Percentiles rank a stretch among this genome's conserved stretches.
Conservation (phyloP, 306 rosid genomes). For the Corylus heterophylla region DNA sequence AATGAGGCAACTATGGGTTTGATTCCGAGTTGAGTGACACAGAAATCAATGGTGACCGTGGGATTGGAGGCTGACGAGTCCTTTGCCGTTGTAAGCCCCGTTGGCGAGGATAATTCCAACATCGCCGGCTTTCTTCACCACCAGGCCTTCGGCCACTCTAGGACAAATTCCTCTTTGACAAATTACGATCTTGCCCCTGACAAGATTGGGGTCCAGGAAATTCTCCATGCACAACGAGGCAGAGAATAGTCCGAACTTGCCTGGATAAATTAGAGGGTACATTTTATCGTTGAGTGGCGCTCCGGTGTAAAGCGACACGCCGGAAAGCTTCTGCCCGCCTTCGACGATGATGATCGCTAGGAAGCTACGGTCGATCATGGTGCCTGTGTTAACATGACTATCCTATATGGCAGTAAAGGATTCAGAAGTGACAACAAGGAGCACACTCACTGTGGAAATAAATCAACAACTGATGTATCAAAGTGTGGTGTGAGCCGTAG, state of each 20-base stretch:
- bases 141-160: constrained; percentile 80
- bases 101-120: constrained; percentile 86
- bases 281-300: constrained; percentile 54
- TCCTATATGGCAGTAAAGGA: too few species aligned
- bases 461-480: too few species aligned
- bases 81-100: constrained; percentile 78
- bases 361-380: constrained; percentile 72
- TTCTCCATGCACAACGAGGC: constrained; percentile 83
- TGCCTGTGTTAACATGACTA: constrained; percentile 38
- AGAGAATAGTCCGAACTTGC: constrained; percentile 60
- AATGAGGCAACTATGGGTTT: constrained; percentile 87
- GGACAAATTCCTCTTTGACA: constrained; percentile 84
- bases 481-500: too few species aligned
- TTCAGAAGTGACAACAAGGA: too few species aligned
- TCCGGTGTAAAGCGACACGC: constrained; percentile 76
- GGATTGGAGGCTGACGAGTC: constrained; percentile 61
- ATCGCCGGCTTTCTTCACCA: constrained; percentile 82
- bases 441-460: too few species aligned
- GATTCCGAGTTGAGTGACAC: constrained; percentile 75
- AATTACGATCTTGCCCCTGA: constrained; percentile 69
- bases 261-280: constrained; percentile 77
- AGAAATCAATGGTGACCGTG: constrained; percentile 66
- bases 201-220: constrained; percentile 60
- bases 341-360: constrained; percentile 67
- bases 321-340: constrained; percentile 54